phyloP scores from a whole-genome alignment of 257 asterid species.

The Verbena officinalis region DNA sequence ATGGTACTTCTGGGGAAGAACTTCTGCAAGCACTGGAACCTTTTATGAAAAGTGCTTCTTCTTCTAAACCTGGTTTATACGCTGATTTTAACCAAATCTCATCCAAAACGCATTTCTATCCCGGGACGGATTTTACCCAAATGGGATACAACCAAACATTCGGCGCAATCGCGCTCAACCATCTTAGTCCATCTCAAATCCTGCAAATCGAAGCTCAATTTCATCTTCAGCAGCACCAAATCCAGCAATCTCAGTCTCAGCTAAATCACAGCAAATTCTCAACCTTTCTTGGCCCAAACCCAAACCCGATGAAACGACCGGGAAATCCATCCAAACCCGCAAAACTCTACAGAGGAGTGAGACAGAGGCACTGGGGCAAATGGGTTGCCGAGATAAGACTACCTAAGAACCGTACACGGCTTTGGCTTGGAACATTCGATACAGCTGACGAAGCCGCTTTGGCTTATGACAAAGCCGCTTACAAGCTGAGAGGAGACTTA shows the following conservation, averaged over 20 bases:
- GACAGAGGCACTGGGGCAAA: constrained; percentile 96
- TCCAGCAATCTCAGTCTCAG: constrained; percentile 29
- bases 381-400: constrained; percentile 97
- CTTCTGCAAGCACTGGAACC: constrained; percentile 91
- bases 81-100: constrained; percentile 35
- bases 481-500: constrained; percentile 79
- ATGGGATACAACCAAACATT: constrained; percentile 40
- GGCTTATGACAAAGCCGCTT: constrained; percentile 91
- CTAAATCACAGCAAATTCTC: constrained; percentile 31
- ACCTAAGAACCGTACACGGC: constrained; percentile 82
- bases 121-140: constrained; percentile 58
- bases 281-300: constrained; percentile 53
- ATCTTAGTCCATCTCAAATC: constrained; percentile 70
- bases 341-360: constrained; percentile 85
- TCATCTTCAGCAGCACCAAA: constrained; percentile 54
- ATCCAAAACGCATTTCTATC: too few species aligned
- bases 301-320: constrained; percentile 62
- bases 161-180: constrained; percentile 50
- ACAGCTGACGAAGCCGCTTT: constrained; percentile 88
- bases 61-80: constrained; percentile 48
- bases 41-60: constrained; percentile 69
- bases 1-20: constrained; percentile 69
- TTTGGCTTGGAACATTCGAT: constrained; percentile 95
- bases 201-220: constrained; percentile 66
- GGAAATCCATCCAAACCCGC: constrained; percentile 53